Conservation (phyloP, 192 early-diverging fungal genomes). For the Irineochytrium annulatum region DNA sequence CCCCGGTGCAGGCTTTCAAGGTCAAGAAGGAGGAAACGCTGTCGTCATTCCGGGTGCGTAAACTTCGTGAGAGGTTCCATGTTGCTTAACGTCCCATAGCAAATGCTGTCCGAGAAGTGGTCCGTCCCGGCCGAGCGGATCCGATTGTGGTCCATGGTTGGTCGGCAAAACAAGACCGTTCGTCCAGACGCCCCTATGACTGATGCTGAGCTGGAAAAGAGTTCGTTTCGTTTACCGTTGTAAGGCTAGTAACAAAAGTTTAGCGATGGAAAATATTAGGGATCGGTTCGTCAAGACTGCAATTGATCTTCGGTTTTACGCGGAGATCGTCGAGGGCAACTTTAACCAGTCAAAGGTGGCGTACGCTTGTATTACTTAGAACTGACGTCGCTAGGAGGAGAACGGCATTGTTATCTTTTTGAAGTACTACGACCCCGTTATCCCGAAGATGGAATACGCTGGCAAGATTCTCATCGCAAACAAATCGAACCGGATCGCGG, state of each 20-base stretch:
- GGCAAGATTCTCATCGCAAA: slow-evolving; percentile 24
- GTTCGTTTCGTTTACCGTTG: slow-evolving; percentile 34
- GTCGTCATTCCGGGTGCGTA: slow-evolving; percentile 23
- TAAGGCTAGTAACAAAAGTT: background rate
- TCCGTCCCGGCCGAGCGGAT: slow-evolving; percentile 49
- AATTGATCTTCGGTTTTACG: slow-evolving; percentile 39
- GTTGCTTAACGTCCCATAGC: slow-evolving; percentile 19
- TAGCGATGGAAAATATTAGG: slow-evolving; percentile 31
- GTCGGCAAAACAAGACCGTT: slow-evolving; percentile 87
- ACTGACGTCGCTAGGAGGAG: background rate
- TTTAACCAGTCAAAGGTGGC: too few relatives aligned
- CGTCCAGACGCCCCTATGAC: slow-evolving; percentile 74
- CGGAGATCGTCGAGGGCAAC: slow-evolving; percentile 24
- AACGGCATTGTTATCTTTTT: slow-evolving; percentile 67
- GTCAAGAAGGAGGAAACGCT: slow-evolving; percentile 59
- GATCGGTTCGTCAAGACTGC: slow-evolving; percentile 24
- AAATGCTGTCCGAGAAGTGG: slow-evolving; percentile 42
- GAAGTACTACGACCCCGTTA: slow-evolving; percentile 76
- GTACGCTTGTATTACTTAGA: too few relatives aligned
- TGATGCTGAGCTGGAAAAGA: slow-evolving; percentile 32
- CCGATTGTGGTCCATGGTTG: slow-evolving; percentile 82
- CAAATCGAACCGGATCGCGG: slow-evolving; percentile 42
- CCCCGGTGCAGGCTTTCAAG: slow-evolving; percentile 29
- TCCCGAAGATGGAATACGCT: slow-evolving; percentile 48
- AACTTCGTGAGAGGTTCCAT: background rate